A percentile compares a stretch with the other conserved stretches of the same genome.
These are phyloP conservation scores for Evernia prunastri DNA, from an alignment of 495 filamentous ascomycete species.

Conservation along the genomic window DNA sequence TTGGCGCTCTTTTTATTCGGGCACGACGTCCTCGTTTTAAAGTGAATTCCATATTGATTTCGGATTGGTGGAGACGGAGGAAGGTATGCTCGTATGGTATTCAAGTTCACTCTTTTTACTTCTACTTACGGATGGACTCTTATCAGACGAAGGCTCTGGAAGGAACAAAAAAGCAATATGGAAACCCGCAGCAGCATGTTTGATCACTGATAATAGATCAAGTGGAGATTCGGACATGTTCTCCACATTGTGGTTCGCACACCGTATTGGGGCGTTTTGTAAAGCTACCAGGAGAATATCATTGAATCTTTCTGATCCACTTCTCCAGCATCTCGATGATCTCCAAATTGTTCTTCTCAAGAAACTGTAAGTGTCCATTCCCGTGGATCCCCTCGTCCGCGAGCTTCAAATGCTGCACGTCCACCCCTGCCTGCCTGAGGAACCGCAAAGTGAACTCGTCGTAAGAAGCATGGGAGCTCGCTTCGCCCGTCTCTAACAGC, in stretches of 20 bases:
- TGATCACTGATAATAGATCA: background rate
- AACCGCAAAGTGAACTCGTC: constrained; percentile 30
- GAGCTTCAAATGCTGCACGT: constrained; percentile 25
- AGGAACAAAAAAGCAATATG: background rate
- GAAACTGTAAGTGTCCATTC: constrained; percentile 31
- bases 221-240: background rate
- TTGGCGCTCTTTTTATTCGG: background rate
- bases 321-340: constrained; percentile 22
- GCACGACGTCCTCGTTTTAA: background rate
- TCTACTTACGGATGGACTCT: too few relatives aligned
- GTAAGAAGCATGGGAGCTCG: constrained; percentile 30
- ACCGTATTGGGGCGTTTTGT: background rate
- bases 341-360: constrained; percentile 31
- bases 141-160: background rate
- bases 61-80: too few relatives aligned
- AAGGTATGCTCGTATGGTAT: too few relatives aligned
- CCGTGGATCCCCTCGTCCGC: constrained; percentile 29
- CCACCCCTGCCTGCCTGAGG: constrained; percentile 27
- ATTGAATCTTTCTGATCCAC: constrained; percentile 10
- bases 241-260: background rate
- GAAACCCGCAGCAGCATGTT: background rate
- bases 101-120: too few relatives aligned
- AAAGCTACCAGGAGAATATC: background rate
- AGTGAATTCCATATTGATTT: too few relatives aligned
- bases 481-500: constrained; percentile 29